A percentile compares a stretch with the other conserved stretches of the same genome.
These are phyloP conservation scores for Colletotrichum lupini DNA, from an alignment of 2,329 filamentous ascomycete species.

Conservation along the genomic window DNA sequence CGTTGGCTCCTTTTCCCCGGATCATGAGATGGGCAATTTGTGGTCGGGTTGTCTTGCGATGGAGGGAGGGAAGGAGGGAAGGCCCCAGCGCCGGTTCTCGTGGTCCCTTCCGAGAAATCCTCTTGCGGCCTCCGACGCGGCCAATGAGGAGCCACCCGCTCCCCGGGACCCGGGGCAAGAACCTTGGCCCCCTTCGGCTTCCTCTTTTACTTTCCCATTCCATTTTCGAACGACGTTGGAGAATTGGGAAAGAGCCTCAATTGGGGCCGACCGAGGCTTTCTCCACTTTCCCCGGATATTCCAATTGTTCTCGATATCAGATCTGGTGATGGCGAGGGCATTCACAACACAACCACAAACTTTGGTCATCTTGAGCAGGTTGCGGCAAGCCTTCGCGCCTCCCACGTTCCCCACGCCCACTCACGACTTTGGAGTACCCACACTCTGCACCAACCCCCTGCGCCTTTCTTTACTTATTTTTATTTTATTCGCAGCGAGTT, in stretches of 20 bases:
- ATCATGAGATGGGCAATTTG: background rate
- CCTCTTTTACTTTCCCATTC: background rate
- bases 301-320: constrained; percentile 2
- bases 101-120: constrained; percentile 33
- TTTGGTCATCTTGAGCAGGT: constrained; percentile 9
- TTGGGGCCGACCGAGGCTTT: background rate
- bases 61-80: background rate
- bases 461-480: background rate
- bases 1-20: background rate
- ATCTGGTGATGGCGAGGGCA: constrained; percentile 16
- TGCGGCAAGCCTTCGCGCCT: background rate
- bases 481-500: background rate
- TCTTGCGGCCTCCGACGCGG: constrained; percentile 15
- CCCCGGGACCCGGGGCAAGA: constrained; percentile 18
- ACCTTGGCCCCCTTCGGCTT: constrained; percentile 22
- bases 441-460: constrained; percentile 12
- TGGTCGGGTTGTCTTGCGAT: background rate
- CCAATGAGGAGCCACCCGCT: constrained; percentile 29
- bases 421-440: background rate
- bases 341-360: background rate
- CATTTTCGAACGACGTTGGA: background rate
- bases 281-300: constrained; percentile 12
- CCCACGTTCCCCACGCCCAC: background rate
- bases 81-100: constrained; percentile 33
- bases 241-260: constrained; percentile 17